Percentiles rank a stretch among this genome's conserved stretches.
These are phyloP conservation scores for Bipolaris zeicola DNA, from an alignment of 2,329 filamentous ascomycete genomes.

Conservation along the genomic window DNA sequence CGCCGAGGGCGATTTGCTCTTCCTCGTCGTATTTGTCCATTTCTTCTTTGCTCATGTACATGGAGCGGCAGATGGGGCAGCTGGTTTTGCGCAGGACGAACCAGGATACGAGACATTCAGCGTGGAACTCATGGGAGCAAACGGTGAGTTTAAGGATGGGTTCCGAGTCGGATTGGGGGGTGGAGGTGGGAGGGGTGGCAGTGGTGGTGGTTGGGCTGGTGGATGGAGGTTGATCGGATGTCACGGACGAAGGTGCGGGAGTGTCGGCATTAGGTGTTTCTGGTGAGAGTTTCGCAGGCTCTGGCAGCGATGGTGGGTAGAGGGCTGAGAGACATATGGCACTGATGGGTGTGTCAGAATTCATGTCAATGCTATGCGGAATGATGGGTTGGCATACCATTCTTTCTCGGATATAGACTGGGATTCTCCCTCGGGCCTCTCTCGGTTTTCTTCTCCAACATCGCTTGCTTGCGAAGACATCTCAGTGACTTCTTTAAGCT, in stretches of 20 bases:
- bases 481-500: conserved; percentile 30
- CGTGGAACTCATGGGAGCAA: conserved; percentile 41
- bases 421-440: conserved; percentile 12
- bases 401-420: conserved; percentile 31
- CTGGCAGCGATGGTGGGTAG: conserved; percentile 32
- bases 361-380: not conserved
- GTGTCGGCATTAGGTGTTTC: conserved; percentile 13
- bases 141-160: conserved; percentile 33
- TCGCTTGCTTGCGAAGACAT: conserved; percentile 1
- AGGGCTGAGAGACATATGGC: conserved; percentile 43
- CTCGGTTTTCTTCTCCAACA: conserved; percentile 2
- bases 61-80: conserved; percentile 40
- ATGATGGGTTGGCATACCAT: conserved; percentile 27
- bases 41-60: conserved; percentile 32
- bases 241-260: conserved; percentile 1
- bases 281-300: conserved; percentile 30
- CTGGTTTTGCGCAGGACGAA: conserved; percentile 37
- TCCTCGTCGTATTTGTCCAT: conserved; percentile 25
- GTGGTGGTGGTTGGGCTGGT: not conserved
- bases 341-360: conserved; percentile 22
- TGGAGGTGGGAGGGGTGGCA: not conserved
- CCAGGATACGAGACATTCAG: conserved; percentile 41
- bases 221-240: not conserved
- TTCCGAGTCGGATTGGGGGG: conserved; percentile 17
- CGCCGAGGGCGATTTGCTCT: conserved; percentile 7